phyloP scores from a whole-genome alignment of 2,329 filamentous ascomycete species.

The Penicillium psychrosexuale region DNA sequence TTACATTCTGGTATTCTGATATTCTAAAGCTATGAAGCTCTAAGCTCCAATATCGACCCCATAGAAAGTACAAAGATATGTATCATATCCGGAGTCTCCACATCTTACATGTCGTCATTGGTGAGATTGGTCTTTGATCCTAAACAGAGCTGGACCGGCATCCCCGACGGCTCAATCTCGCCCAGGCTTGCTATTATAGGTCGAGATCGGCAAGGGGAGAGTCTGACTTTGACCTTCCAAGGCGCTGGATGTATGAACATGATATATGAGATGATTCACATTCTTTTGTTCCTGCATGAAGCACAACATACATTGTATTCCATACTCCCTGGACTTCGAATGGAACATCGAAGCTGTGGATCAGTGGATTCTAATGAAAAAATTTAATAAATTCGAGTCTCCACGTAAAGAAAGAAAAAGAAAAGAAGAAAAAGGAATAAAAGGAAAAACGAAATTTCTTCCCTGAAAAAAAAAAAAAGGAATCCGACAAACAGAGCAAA shows the following conservation, averaged over 20 bases:
- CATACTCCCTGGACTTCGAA: too few species aligned
- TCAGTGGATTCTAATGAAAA: constrained; percentile 4
- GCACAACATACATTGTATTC: neutral
- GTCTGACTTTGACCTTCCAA: neutral
- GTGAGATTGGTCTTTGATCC: neutral
- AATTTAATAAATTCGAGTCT: constrained; percentile 12
- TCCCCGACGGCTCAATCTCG: neutral
- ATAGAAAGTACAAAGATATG: neutral
- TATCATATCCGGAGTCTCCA: neutral
- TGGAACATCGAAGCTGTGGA: neutral
- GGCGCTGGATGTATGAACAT: too few species aligned
- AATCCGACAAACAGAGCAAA: constrained; percentile 37
- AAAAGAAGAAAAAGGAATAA: constrained; percentile 4
- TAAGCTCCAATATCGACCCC: neutral
- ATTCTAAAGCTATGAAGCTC: neutral
- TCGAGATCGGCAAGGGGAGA: neutral
- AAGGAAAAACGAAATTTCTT: constrained; percentile 7
- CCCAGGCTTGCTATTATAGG: neutral
- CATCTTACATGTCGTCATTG: neutral
- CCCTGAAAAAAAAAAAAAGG: neutral
- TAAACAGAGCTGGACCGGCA: neutral
- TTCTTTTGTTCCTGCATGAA: neutral
- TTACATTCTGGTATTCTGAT: neutral
- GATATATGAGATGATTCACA: neutral
- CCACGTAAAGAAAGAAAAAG: constrained; percentile 16